A percentile compares a stretch with the other conserved stretches of the same genome.
Evolutionary conservation across 1,284 basidiomycete genomes (phyloP).

Genomic region (Amylostereum areolatum): DNA sequence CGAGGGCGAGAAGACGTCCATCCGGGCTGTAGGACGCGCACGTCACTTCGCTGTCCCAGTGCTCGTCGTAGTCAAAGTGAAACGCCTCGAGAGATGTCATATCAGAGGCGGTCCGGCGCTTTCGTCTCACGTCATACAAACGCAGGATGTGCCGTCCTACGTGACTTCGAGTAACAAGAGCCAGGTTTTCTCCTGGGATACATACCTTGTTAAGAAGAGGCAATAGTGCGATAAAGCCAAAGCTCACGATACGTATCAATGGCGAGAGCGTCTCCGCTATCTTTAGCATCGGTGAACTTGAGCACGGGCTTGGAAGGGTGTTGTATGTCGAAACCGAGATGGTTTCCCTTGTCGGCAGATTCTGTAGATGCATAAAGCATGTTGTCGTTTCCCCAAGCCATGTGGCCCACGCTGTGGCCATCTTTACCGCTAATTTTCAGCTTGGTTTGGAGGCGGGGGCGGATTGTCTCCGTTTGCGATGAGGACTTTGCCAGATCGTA

Average conservation of each 20-base stretch:
- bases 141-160: constrained; percentile 34
- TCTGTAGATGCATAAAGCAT: constrained; percentile 58
- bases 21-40: constrained; percentile 52
- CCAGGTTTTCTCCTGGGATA: constrained; percentile 8
- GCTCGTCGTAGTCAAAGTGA: not conserved
- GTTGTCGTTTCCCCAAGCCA: constrained; percentile 47
- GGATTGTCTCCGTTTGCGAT: constrained; percentile 21
- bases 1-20: constrained; percentile 52
- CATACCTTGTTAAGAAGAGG: not conserved
- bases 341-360: constrained; percentile 22
- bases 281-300: constrained; percentile 34
- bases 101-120: constrained; percentile 15
- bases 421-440: constrained; percentile 10
- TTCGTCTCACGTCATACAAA: constrained; percentile 44
- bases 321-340: constrained; percentile 50
- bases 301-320: constrained; percentile 21
- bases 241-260: constrained; percentile 37
- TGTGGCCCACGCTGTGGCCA: constrained; percentile 36
- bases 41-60: constrained; percentile 36
- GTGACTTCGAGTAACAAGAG: constrained; percentile 34
- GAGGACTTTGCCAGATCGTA: constrained; percentile 41
- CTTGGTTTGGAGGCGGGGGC: not conserved
- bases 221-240: not conserved
- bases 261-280: constrained; percentile 49
- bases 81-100: constrained; percentile 27